Evolutionary conservation across 2,329 filamentous ascomycete species (phyloP).

Genomic region (Ascochyta fabae): DNA sequence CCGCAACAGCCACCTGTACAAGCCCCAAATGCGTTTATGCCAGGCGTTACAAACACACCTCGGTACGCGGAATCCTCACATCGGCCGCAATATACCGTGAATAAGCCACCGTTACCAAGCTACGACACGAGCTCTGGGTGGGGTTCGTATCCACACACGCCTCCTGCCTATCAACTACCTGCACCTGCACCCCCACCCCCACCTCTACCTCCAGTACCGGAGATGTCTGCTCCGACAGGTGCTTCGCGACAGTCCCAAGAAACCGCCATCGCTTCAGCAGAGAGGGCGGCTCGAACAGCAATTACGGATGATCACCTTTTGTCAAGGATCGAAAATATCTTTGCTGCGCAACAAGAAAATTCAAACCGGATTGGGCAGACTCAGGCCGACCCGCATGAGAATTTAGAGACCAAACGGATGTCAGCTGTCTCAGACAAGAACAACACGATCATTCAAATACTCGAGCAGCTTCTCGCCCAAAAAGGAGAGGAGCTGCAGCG

Average conservation of each 20-base stretch:
- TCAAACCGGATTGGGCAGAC: background rate
- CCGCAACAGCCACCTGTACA: background rate
- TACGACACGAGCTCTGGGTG: background rate
- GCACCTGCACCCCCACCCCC: background rate
- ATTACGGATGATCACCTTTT: background rate
- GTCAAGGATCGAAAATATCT: background rate
- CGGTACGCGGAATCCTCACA: background rate
- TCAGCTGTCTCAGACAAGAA: background rate
- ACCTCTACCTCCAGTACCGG: background rate
- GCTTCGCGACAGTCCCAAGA: background rate
- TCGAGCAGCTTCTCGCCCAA: background rate
- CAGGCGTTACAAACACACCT: background rate
- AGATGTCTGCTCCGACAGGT: background rate
- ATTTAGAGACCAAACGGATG: background rate
- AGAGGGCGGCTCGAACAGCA: background rate
- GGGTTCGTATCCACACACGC: background rate
- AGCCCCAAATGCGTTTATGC: background rate
- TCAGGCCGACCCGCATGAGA: background rate
- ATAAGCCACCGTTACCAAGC: background rate
- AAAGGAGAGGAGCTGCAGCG: background rate
- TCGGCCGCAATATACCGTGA: background rate
- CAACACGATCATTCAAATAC: background rate
- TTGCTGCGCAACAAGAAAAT: background rate
- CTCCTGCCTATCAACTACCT: background rate
- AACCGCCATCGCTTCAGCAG: background rate